phyloP scores from a whole-genome alignment of 2,329 filamentous ascomycete genomes.

The Colletotrichum sp. region DNA sequence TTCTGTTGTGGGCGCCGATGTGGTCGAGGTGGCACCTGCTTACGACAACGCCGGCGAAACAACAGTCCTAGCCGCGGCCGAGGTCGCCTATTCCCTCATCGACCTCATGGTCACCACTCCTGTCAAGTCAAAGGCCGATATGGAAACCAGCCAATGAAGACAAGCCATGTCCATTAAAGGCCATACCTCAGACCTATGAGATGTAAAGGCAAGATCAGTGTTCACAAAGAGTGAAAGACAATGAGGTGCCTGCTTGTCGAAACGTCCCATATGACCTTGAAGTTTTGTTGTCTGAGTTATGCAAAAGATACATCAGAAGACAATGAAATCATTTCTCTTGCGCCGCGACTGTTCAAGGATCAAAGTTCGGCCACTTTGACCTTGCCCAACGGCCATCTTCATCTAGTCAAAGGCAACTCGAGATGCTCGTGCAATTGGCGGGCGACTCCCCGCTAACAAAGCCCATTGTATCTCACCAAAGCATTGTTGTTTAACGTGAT shows the following conservation, averaged over 20 bases:
- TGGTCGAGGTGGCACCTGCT: constrained; percentile 79
- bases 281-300: not conserved
- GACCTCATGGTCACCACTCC: constrained; percentile 63
- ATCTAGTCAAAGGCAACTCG: not conserved
- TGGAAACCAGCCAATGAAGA: not conserved
- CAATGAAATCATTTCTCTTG: not conserved
- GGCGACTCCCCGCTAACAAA: not conserved
- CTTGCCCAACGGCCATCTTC: not conserved
- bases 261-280: not conserved
- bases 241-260: not conserved
- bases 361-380: not conserved
- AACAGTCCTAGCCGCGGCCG: constrained; percentile 75
- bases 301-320: not conserved
- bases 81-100: constrained; percentile 75
- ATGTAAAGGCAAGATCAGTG: not conserved
- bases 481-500: not conserved
- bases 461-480: not conserved
- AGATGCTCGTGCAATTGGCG: not conserved
- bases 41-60: constrained; percentile 78
- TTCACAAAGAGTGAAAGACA: not conserved
- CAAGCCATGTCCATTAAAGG: not conserved
- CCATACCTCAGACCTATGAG: not conserved
- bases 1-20: constrained; percentile 78
- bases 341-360: not conserved
- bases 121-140: constrained; percentile 21